These are phyloP conservation scores for Perkinsela sp. DNA, from an alignment of 208 protist genomes.

Conservation along the genomic window DNA sequence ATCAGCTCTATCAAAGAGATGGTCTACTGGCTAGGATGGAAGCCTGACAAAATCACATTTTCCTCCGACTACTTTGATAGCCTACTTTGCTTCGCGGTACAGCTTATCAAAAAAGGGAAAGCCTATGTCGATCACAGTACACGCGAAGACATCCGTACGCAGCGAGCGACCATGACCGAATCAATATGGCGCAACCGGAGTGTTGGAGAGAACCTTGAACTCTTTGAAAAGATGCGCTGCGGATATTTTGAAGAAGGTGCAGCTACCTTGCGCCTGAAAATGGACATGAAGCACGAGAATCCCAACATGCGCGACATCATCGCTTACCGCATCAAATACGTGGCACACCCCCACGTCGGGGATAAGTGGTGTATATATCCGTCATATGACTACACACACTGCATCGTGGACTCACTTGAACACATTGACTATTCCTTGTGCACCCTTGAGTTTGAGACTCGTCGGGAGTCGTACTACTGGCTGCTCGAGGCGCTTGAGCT, in stretches of 20 bases:
- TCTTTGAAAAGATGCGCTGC: conserved; percentile 72
- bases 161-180: conserved; percentile 40
- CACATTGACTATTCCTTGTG: conserved; percentile 98
- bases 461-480: conserved; percentile 88
- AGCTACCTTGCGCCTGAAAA: conserved; percentile 90
- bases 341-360: conserved; percentile 64
- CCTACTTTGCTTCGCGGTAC: conserved; percentile 84
- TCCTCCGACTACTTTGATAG: conserved; percentile 94
- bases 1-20: conserved; percentile 81
- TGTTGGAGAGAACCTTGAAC: conserved; percentile 59
- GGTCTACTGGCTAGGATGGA: conserved; percentile 68
- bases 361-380: conserved; percentile 96
- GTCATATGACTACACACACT: conserved; percentile 98
- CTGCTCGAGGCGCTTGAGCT: conserved; percentile 54
- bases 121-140: conserved; percentile 93
- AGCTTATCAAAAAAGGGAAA: conserved; percentile 85
- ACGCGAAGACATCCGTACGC: conserved; percentile 68
- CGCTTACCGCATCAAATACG: conserved; percentile 95
- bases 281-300: conserved; percentile 85
- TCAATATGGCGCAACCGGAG: conserved; percentile 61
- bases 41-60: conserved; percentile 74
- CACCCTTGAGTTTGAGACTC: conserved; percentile 97
- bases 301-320: conserved; percentile 93
- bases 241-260: conserved; percentile 85
- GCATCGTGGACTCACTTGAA: conserved; percentile 94